phyloP scores from a whole-genome alignment of 164 flowering plant genomes.

The Nymphaea thermarum region DNA sequence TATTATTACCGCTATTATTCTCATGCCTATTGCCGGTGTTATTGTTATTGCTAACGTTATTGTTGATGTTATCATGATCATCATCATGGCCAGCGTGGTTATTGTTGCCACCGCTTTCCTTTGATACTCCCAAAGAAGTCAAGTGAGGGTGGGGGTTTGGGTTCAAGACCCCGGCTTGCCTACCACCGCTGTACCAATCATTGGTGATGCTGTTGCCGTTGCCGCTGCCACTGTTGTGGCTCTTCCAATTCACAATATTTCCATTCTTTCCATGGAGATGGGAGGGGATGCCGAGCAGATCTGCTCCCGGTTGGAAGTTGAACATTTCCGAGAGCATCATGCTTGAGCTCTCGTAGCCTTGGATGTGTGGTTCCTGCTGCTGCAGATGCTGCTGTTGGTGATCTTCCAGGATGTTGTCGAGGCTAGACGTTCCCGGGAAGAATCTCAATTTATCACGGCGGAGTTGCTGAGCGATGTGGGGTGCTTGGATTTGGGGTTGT shows the following conservation, averaged over 20 bases:
- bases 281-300: background rate
- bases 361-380: background rate
- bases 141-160: background rate
- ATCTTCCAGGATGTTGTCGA: background rate
- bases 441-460: background rate
- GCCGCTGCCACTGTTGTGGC: background rate
- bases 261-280: background rate
- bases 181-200: background rate
- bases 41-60: background rate
- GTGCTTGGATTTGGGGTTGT: background rate
- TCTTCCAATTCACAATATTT: background rate
- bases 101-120: background rate
- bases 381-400: background rate
- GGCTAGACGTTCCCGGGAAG: background rate
- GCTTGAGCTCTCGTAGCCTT: background rate
- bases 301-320: background rate
- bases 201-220: background rate
- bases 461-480: background rate
- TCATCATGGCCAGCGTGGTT: background rate
- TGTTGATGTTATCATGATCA: background rate
- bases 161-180: background rate
- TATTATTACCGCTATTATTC: background rate
- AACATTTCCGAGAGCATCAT: background rate
- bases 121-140: background rate
- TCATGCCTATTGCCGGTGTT: background rate